phyloP scores from a whole-genome alignment of 2,329 filamentous ascomycete genomes.

The Capronia coronata region DNA sequence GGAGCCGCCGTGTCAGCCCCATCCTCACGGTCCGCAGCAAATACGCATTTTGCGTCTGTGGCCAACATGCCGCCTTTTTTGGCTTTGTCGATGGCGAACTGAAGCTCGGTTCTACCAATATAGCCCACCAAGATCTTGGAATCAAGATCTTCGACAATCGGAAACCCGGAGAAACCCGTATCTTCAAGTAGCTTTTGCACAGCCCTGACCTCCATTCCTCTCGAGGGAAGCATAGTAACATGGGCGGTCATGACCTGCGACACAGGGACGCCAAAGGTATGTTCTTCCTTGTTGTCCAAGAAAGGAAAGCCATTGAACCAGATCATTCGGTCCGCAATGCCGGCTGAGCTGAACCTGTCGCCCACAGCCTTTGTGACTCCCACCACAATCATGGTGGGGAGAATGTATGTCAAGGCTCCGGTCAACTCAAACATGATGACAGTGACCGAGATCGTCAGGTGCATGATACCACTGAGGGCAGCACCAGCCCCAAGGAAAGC shows the following conservation, averaged over 20 bases:
- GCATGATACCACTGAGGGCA: conserved; percentile 93
- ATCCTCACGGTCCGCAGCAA: conserved; percentile 50
- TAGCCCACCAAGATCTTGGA: conserved; percentile 77
- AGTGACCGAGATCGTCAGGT: conserved; percentile 91
- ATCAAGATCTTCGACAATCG: conserved; percentile 69
- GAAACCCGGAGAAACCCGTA: conserved; percentile 86
- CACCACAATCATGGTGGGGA: conserved; percentile 98
- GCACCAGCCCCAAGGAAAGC: conserved; percentile 90
- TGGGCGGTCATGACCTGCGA: conserved; percentile 83
- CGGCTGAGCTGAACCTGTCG: conserved; percentile 87
- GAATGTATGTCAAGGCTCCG: conserved; percentile 91
- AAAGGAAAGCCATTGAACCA: conserved; percentile 98
- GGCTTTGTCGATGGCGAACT: conserved; percentile 79
- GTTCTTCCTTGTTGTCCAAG: conserved; percentile 94
- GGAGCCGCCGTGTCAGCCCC: conserved; percentile 24
- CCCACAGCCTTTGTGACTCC: conserved; percentile 92
- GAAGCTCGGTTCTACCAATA: conserved; percentile 84
- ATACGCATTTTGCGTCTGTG: conserved; percentile 65
- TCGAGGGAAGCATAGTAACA: conserved; percentile 61
- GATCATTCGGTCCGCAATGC: conserved; percentile 97
- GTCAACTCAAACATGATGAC: conserved; percentile 99
- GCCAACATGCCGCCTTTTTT: conserved; percentile 62
- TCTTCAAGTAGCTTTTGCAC: conserved; percentile 69
- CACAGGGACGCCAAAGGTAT: conserved; percentile 91
- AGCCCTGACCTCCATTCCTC: conserved; percentile 66